Percentiles rank a stretch among this genome's conserved stretches.
These are phyloP conservation scores for Hanseniaspora lindneri DNA, from an alignment of 805 yeast species.

Conservation along the genomic window DNA sequence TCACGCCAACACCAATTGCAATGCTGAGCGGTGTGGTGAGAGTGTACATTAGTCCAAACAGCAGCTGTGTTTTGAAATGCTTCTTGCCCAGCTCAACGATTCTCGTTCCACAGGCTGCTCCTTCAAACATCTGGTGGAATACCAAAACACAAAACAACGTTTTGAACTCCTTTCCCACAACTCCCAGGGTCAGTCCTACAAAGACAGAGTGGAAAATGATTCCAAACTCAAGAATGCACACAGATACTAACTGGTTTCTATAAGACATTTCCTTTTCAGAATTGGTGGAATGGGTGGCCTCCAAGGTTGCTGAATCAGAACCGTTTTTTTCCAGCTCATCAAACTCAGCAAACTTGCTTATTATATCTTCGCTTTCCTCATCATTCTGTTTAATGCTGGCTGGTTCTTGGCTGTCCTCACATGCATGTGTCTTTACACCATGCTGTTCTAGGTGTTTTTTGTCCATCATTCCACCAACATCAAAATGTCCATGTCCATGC, in stretches of 20 bases:
- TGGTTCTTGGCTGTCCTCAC: not conserved
- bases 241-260: constrained; percentile 31
- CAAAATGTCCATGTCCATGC: constrained; percentile 28
- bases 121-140: constrained; percentile 76
- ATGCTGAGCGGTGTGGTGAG: constrained; percentile 62
- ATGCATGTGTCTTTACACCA: constrained; percentile 1
- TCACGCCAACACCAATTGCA: constrained; percentile 68
- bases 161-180: constrained; percentile 63
- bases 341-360: not conserved
- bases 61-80: constrained; percentile 42
- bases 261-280: not conserved
- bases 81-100: constrained; percentile 51
- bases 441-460: constrained; percentile 2
- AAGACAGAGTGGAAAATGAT: constrained; percentile 73
- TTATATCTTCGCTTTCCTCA: not conserved
- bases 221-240: constrained; percentile 63
- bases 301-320: not conserved
- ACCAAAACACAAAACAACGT: constrained; percentile 58
- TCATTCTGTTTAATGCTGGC: not conserved
- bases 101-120: constrained; percentile 73
- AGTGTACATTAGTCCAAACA: constrained; percentile 39
- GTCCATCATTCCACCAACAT: not conserved
- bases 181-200: constrained; percentile 66
- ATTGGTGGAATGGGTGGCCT: not conserved
- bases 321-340: not conserved